Base-by-base conservation (phyloP, 208 protist genomes). In the Leishmania gerbilli region DNA sequence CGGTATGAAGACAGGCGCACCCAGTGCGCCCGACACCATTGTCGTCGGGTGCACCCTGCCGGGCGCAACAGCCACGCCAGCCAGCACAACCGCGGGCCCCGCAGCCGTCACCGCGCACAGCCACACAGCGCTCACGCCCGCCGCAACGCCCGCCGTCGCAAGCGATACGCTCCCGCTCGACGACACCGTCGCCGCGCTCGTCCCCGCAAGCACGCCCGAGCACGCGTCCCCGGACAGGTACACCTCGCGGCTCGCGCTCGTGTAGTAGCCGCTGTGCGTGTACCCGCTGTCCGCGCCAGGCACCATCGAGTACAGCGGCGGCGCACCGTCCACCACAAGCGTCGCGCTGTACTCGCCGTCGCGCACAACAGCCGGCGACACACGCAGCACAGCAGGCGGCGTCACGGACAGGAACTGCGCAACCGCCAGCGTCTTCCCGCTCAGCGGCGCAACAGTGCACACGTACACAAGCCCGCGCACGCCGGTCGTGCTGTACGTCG, bases 231-330 rank as follows among this genome's bases (percentile, higher is more conserved):
- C 72, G 8, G 91, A 93, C 17, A 95, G 75, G 72, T 88, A 95
- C 49, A 95, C 84, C 15, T 81, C 76, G 74, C 91, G 89, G 47
- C 83, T 81, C 60, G 19, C 53, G 40, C 58, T 82, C 72, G 76
- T 71, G 80, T 90, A 93, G 81, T 89, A 88, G 21, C 6, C 19
- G 40, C 82, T 80, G 81, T 87, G 85, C 60, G 47, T 3, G 85
- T 86, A 89, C 37, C 74, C 37, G 42, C 62, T 74, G 74, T 95
- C 91, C 24, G 74, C 85, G 37, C 87, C 86, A 17, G 79, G 83
- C 24, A 87, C 51, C 79, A 95, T 86, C 51, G 91, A 95, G 84
- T 95, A 95, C 31, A 90, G 64, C 67, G 84, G 85, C 27, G 69
- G n/a, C 67, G 55, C 42, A 34, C 81, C 84, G 15, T 65, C 13